These are phyloP conservation scores for Cudoniella acicularis DNA, from an alignment of 495 filamentous ascomycete genomes.

Conservation along the genomic window DNA sequence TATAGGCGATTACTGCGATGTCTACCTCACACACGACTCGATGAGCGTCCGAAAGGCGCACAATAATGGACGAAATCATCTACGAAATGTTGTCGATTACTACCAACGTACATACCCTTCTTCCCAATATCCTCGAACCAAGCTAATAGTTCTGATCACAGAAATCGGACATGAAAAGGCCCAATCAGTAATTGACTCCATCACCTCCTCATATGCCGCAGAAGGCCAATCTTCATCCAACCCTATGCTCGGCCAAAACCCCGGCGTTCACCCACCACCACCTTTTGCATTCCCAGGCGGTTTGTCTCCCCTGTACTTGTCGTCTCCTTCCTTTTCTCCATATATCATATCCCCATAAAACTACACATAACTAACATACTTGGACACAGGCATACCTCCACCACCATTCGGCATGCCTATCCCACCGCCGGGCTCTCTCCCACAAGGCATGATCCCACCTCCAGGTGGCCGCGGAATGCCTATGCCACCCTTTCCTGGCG, in stretches of 20 bases:
- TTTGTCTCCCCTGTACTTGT: slow-evolving; percentile 19
- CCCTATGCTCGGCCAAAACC: slow-evolving; percentile 70
- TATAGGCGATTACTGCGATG: slow-evolving; percentile 97
- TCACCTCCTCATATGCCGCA: slow-evolving; percentile 90
- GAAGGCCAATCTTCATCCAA: slow-evolving; percentile 84
- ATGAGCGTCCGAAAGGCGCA: slow-evolving; percentile 99
- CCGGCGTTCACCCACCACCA: slow-evolving; percentile 50
- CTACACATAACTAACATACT: neutral
- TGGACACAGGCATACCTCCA: slow-evolving; percentile 20
- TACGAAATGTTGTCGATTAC: slow-evolving; percentile 96
- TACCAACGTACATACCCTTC: slow-evolving; percentile 76
- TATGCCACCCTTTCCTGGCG: slow-evolving; percentile 62
- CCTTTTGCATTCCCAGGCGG: slow-evolving; percentile 49
- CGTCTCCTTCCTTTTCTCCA: neutral
- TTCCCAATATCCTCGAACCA: neutral
- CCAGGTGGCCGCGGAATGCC: slow-evolving; percentile 47
- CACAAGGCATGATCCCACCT: slow-evolving; percentile 42
- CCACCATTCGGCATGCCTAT: slow-evolving; percentile 26
- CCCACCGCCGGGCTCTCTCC: slow-evolving; percentile 32
- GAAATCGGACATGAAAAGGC: slow-evolving; percentile 99
- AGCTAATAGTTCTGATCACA: slow-evolving; percentile 30
- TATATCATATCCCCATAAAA: neutral
- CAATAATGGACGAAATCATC: slow-evolving; percentile 92
- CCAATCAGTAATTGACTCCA: slow-evolving; percentile 95
- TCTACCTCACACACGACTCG: slow-evolving; percentile 99